Percentiles rank a stretch among this genome's conserved stretches.
phyloP scores from a whole-genome alignment of 352 stramenopile genomes.

The Phytophthora macrochlamydospora region DNA sequence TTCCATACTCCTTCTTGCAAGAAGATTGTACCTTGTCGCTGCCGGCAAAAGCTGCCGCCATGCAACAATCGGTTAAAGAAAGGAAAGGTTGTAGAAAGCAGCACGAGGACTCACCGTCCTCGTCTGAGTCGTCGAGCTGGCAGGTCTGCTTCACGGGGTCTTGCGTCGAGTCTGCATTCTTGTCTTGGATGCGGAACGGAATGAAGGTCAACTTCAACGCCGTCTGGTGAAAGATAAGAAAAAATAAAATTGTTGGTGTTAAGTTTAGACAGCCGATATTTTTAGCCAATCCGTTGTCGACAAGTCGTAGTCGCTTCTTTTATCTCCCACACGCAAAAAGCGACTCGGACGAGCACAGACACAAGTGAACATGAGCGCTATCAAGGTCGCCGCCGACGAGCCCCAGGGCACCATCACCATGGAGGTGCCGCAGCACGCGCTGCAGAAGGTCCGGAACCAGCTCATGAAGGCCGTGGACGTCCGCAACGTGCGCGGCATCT shows the following conservation, averaged over 20 bases:
- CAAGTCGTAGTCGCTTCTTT: slow-evolving; percentile 23
- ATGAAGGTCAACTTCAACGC: slow-evolving; percentile 28
- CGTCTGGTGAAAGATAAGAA: too few relatives aligned
- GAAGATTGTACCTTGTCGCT: slow-evolving; percentile 7
- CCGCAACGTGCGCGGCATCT: slow-evolving; percentile 79
- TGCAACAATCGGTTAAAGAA: background rate
- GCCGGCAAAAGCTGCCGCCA: background rate
- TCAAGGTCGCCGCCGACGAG: slow-evolving; percentile 65
- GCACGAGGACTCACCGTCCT: slow-evolving; percentile 16
- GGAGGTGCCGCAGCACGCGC: slow-evolving; percentile 61
- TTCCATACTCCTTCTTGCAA: too few relatives aligned
- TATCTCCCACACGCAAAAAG: slow-evolving; percentile 28
- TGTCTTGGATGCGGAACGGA: background rate
- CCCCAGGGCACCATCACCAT: slow-evolving; percentile 68
- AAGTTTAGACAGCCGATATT: slow-evolving; percentile 13
- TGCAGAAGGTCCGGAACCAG: slow-evolving; percentile 74
- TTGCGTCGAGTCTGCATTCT: slow-evolving; percentile 32
- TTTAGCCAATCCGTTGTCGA: slow-evolving; percentile 45
- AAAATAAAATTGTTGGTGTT: too few relatives aligned
- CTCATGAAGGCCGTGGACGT: slow-evolving; percentile 70
- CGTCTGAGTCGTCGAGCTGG: slow-evolving; percentile 35
- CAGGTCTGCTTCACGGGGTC: slow-evolving; percentile 32
- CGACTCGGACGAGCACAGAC: slow-evolving; percentile 9
- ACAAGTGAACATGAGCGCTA: slow-evolving; percentile 25
- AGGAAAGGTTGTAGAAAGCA: background rate